Base-by-base conservation (phyloP, 257 asterid species). In the Solanum ossicruentum region DNA sequence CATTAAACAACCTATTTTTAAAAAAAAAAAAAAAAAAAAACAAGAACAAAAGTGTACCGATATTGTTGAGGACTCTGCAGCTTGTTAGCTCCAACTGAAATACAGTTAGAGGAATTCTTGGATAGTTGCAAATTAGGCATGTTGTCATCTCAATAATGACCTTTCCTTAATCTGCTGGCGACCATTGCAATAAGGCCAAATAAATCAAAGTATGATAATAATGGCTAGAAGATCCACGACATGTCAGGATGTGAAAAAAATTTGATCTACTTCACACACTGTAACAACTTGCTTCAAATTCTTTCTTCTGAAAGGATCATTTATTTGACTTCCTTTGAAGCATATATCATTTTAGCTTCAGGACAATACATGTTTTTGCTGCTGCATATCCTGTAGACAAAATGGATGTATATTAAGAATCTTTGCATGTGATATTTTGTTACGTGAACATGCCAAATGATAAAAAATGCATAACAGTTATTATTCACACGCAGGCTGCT, bases 401-500 rank as follows among this genome's bases (percentile, higher is more conserved):
- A 69, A 51, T 77, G 63, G 45, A 16, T 77, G 26, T 77, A 15
- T 51, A 15, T 51, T 51, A 21, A 21, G 82, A 77, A 51, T 78
- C 49, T 26, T 26, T 52, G 83, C 65, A 52, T 78, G 83, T 78
- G 57, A 67, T 26, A 71, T 26, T 26, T 54, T 84, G 52, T 23
- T 60, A 28, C n/a, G 3, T 57, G 78, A 39, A 77, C 61, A 54
- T 16, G 83, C 61, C 49, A 78, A 78, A 78, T 52, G 65, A 26
- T 52, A 2, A 63, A 57, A 17, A 18, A 86, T 58, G 73, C 28
- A 3, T 85, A 54, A 57, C 52, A 69, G 56, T 83, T 16, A 70
- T 78, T 81, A 78, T 52, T 55, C 47, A 39, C 63, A 79, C 84
- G 86, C 88, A 94, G 98, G 91, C 57, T 95, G 98, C 89, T 91